phyloP scores from a whole-genome alignment of 352 stramenopile genomes.

The Peronospora tabacina region DNA sequence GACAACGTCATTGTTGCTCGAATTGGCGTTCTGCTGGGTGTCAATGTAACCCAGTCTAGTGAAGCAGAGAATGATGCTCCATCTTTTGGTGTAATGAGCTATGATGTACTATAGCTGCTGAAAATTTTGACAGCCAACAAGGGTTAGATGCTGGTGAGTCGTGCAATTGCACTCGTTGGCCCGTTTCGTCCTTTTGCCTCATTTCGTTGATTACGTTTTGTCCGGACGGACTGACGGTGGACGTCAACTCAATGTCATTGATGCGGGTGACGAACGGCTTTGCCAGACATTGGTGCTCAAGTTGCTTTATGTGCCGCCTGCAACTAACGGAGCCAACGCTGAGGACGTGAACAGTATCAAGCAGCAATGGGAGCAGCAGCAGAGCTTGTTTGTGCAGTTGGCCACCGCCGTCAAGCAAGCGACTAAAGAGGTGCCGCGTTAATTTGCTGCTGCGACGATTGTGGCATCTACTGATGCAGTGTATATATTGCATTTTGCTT shows the following conservation, averaged over 20 bases:
- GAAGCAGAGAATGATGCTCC: slow-evolving; percentile 10
- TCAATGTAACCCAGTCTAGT: slow-evolving; percentile 24
- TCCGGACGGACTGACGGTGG: slow-evolving; percentile 32
- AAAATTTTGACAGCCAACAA: slow-evolving; percentile 53
- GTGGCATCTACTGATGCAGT: slow-evolving; percentile 3
- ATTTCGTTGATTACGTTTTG: slow-evolving; percentile 58
- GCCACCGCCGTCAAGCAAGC: slow-evolving; percentile 74
- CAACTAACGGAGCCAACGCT: slow-evolving; percentile 16
- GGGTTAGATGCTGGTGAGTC: slow-evolving; percentile 69
- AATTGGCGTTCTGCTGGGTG: slow-evolving; percentile 61
- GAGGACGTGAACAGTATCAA: slow-evolving; percentile 36
- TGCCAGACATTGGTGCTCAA: slow-evolving; percentile 78
- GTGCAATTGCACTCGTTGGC: slow-evolving; percentile 67
- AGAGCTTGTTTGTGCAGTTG: slow-evolving; percentile 64
- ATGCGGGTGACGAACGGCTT: slow-evolving; percentile 47
- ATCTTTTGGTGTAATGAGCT: slow-evolving; percentile 31
- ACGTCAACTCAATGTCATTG: slow-evolving; percentile 26
- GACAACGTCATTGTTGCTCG: slow-evolving; percentile 61
- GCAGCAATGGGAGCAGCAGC: slow-evolving; percentile 51
- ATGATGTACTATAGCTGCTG: slow-evolving; percentile 44
- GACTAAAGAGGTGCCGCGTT: slow-evolving; percentile 23
- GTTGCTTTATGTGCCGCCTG: slow-evolving; percentile 72
- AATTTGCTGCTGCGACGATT: slow-evolving; percentile 13
- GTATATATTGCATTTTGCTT: slow-evolving; percentile 21
- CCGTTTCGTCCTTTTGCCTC: slow-evolving; percentile 65